Base-by-base conservation (phyloP, 1,284 basidiomycete genomes). In the Macrocybe sp. region DNA sequence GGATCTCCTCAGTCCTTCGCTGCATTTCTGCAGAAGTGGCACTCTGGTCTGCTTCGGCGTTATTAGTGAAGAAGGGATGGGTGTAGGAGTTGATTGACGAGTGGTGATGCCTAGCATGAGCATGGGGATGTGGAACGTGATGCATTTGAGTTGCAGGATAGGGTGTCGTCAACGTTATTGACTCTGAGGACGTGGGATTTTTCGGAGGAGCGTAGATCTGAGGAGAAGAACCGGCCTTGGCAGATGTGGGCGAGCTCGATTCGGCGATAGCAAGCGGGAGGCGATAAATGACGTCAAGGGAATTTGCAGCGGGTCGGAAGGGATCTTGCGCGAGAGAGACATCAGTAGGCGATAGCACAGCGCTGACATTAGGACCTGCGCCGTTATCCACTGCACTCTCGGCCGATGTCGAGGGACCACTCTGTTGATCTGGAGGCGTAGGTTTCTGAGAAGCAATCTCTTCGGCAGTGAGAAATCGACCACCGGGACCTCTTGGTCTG, bases 381-480 rank as follows among this genome's bases (percentile, higher is more conserved):
- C 62, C 64, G 33, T 63, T 54, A 11, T 59, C 63, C 42, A 64
- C 63, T 42, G 65, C 62, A 41, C 62, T 60, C 34, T 70, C 66
- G 16, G 53, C 45, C 14, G 54, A 55, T 35, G 56, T 56, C 43
- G 62, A 55, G 37, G 65, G 60, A 0, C 58, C 62, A 48, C 66
- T 55, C 32, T 56, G 58, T 10, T 44, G 38, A 22, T 64, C 67
- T 33, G 61, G 52, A 41, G 49, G 42, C 16, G 54, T 4, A 22
- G 22, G 34, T 56, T 85, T 85, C 62, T 86, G 84, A 0, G 84
- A 85, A 1, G 87, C 88, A 42, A 95, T 94, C 68, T 97, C 93
- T 28, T 94, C 92, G 36, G 93, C 90, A 5, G 94, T 97, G 56
- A 98, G 81, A 74, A 98, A 98, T 31, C 96, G 84, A 14, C 96